Conservation (phyloP, 148 eudicot species). For the Cornus suecica region DNA sequence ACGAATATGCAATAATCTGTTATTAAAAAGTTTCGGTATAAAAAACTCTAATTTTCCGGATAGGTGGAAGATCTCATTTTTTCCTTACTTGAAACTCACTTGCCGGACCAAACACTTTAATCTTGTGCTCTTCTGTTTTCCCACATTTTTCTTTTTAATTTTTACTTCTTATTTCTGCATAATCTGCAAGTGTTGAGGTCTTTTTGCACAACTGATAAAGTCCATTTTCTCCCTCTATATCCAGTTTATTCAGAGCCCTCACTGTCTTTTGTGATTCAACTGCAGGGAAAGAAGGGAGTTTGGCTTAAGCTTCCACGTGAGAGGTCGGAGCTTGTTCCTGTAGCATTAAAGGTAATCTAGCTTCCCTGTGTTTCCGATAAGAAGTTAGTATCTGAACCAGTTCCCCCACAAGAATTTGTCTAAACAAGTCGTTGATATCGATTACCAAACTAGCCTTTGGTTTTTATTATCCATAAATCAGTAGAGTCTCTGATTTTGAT, state of each 20-base stretch:
- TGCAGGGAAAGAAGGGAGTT: constrained; percentile 84
- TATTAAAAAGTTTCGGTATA: too few relatives aligned
- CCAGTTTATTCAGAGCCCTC: not conserved
- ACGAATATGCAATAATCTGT: too few relatives aligned
- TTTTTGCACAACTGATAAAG: not conserved
- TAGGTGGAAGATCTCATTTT: not conserved
- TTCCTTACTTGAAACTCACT: not conserved
- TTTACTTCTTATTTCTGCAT: not conserved
- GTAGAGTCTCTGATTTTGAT: not conserved
- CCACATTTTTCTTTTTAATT: not conserved
- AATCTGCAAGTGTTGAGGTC: not conserved
- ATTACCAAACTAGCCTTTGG: not conserved
- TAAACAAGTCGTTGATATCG: not conserved
- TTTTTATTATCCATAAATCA: not conserved
- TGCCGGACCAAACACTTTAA: not conserved
- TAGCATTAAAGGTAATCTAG: constrained; percentile 61
- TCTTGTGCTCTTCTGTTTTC: not conserved
- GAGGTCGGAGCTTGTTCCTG: constrained; percentile 64
- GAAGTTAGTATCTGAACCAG: not conserved
- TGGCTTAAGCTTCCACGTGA: constrained; percentile 85
- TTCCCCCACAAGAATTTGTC: not conserved
- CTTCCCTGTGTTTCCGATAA: not conserved
- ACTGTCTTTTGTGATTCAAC: not conserved
- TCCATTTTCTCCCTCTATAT: not conserved
- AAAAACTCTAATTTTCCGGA: not conserved